A percentile compares a stretch with the other conserved stretches of the same genome.
These are phyloP conservation scores for Euphorbia pulcherrima DNA, from an alignment of 345 rosid species.

Conservation along the genomic window DNA sequence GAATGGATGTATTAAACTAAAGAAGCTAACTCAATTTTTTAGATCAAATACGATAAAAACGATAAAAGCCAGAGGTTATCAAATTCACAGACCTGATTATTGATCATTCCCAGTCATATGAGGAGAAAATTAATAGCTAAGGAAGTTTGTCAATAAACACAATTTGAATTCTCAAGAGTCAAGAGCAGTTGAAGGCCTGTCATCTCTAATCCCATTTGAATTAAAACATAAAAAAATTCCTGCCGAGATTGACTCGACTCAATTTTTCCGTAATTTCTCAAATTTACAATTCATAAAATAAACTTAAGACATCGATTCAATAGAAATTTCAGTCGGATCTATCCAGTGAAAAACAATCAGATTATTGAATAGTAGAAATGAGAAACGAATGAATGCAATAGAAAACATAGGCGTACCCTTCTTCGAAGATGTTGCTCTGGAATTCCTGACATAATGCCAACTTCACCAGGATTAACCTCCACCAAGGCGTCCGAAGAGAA, in stretches of 20 bases:
- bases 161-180: background rate
- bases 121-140: background rate
- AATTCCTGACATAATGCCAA: conserved; percentile 86
- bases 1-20: background rate
- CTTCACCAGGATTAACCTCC: conserved; percentile 73
- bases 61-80: background rate
- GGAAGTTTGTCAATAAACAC: background rate
- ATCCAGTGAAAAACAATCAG: background rate
- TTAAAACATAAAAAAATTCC: background rate
- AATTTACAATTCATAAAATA: background rate
- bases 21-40: background rate
- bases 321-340: background rate
- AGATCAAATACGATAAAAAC: background rate
- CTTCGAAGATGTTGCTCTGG: conserved; percentile 80
- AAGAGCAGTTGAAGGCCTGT: background rate
- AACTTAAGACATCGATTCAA: background rate
- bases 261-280: background rate
- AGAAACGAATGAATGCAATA: background rate
- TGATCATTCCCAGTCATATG: background rate
- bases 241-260: background rate
- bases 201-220: background rate
- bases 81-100: background rate
- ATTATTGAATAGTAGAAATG: background rate
- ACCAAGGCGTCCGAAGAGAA: conserved; percentile 64
- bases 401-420: conserved; percentile 34